Percentiles rank a stretch among this genome's conserved stretches.
phyloP scores from a whole-genome alignment of 306 rosid genomes.

The Lablab purpureus region DNA sequence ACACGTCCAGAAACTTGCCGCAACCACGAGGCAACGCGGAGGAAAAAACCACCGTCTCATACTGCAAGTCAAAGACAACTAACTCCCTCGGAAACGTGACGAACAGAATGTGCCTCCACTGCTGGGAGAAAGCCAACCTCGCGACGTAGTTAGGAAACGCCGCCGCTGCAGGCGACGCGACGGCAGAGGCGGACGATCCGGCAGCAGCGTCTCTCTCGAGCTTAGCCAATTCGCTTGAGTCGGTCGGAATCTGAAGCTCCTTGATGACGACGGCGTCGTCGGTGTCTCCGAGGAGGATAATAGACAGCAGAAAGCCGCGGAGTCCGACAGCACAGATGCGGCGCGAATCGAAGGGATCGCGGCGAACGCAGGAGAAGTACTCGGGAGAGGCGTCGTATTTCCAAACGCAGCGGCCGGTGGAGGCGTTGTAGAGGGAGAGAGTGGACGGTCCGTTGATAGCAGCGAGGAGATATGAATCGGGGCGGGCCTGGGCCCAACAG shows the following conservation, averaged over 20 bases:
- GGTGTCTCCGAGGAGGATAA: conserved; percentile 66
- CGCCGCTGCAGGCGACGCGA: conserved; percentile 65
- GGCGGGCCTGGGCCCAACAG: conserved; percentile 87
- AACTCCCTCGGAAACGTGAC: conserved; percentile 91
- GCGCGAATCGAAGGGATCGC: conserved; percentile 93
- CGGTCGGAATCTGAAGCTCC: conserved; percentile 76
- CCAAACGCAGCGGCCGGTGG: conserved; percentile 84
- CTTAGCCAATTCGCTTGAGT: conserved; percentile 64
- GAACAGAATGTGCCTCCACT: conserved; percentile 79
- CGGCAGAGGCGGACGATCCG: conserved; percentile 14
- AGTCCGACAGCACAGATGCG: conserved; percentile 84
- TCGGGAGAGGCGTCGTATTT: conserved; percentile 87
- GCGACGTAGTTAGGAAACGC: conserved; percentile 67
- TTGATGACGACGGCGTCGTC: conserved; percentile 65
- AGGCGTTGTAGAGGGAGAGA: conserved; percentile 66
- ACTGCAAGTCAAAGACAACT: conserved; percentile 89
- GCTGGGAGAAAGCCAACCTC: conserved; percentile 77
- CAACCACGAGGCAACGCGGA: conserved; percentile 83
- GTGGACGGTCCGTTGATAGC: conserved; percentile 77
- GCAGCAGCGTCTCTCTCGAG: conserved; percentile 66
- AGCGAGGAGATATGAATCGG: conserved; percentile 71
- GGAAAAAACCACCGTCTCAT: conserved; percentile 67
- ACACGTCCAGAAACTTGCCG: conserved; percentile 86
- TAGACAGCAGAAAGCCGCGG: conserved; percentile 77
- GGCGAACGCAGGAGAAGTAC: conserved; percentile 74